Conservation (phyloP, 106 monocot genomes). For the Apostasia shenzhenica region DNA sequence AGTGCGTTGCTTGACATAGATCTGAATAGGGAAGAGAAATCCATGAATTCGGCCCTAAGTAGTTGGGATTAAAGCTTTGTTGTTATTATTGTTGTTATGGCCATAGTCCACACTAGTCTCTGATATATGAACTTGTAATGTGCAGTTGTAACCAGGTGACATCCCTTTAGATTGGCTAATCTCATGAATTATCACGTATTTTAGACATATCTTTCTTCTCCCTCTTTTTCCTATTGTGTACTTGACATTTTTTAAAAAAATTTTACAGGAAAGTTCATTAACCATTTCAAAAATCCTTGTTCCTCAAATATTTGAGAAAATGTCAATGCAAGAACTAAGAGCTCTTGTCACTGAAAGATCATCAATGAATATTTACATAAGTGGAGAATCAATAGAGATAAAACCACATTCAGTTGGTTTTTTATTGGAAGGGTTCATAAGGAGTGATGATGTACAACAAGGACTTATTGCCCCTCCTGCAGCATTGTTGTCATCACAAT, state of each 20-base stretch:
- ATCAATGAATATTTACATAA: slow-evolving; percentile 64
- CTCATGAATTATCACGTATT: too few relatives aligned
- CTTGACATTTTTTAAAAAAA: not conserved
- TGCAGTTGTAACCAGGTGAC: too few relatives aligned
- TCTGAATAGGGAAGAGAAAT: too few relatives aligned
- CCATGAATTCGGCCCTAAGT: too few relatives aligned
- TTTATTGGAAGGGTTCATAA: slow-evolving; percentile 86
- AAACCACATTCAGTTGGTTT: slow-evolving; percentile 43
- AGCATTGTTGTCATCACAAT: slow-evolving; percentile 45
- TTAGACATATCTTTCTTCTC: too few relatives aligned
- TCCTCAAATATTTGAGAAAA: slow-evolving; percentile 76
- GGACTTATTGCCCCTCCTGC: slow-evolving; percentile 69
- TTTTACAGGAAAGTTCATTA: slow-evolving; percentile 82
- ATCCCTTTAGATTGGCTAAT: too few relatives aligned
- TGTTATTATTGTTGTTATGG: too few relatives aligned
- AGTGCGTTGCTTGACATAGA: too few relatives aligned
- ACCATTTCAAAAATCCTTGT: slow-evolving; percentile 64
- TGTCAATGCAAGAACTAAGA: slow-evolving; percentile 77
- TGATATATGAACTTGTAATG: too few relatives aligned
- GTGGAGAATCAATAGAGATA: slow-evolving; percentile 74
- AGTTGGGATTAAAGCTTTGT: too few relatives aligned
- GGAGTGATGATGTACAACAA: slow-evolving; percentile 32
- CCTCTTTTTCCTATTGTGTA: too few relatives aligned
- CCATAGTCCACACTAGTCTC: too few relatives aligned
- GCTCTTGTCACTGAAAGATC: slow-evolving; percentile 69